Percentiles rank a stretch among this genome's conserved stretches.
Conservation (phyloP, 306 rosid genomes). For the Hippophae rhamnoides region DNA sequence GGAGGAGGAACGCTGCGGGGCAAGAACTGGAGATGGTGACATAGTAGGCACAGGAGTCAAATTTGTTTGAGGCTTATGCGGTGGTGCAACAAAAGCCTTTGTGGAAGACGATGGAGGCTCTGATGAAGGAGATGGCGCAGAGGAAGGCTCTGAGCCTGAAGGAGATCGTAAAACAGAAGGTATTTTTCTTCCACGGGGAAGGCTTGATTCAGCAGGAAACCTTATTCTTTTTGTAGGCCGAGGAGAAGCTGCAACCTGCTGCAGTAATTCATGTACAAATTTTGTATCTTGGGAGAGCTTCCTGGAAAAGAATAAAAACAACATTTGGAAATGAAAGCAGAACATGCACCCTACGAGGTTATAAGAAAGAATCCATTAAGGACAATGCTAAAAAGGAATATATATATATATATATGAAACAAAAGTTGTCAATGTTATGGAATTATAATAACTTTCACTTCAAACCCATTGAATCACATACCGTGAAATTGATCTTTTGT, state of each 20-base stretch:
- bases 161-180: neutral
- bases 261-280: constrained; percentile 23
- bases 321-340: neutral
- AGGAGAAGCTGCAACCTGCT: neutral
- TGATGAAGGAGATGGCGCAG: neutral
- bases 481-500: constrained; percentile 31
- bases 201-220: no score
- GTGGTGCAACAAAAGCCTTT: neutral
- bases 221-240: no score
- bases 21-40: constrained; percentile 1
- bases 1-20: neutral
- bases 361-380: neutral
- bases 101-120: neutral
- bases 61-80: neutral
- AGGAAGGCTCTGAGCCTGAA: no score
- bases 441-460: neutral
- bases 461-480: constrained; percentile 22
- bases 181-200: neutral
- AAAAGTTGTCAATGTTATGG: neutral
- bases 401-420: no score
- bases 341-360: neutral
- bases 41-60: neutral
- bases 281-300: constrained; percentile 18
- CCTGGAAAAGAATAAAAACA: constrained; percentile 38
- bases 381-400: neutral